These are phyloP conservation scores for Aspergillus ochraceoroseus DNA, from an alignment of 2,329 filamentous ascomycete genomes.

Conservation along the genomic window DNA sequence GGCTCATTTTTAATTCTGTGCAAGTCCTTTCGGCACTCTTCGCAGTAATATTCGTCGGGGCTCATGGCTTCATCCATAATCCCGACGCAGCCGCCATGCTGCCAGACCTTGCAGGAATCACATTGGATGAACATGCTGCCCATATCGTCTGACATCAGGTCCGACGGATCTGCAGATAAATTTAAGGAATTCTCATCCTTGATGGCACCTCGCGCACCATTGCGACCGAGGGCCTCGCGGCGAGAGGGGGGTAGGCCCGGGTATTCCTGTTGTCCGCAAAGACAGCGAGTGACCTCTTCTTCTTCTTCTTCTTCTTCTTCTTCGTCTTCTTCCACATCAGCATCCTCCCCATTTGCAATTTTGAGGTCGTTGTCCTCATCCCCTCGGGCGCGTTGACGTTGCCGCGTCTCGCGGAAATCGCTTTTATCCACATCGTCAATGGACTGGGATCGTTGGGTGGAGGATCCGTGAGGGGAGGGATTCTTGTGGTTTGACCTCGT, in stretches of 20 bases:
- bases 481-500: slow-evolving; percentile 69
- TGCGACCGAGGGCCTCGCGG: slow-evolving; percentile 52
- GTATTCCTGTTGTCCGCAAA: slow-evolving; percentile 92
- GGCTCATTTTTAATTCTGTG: slow-evolving; percentile 75
- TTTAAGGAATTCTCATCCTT: slow-evolving; percentile 56
- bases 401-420: slow-evolving; percentile 66
- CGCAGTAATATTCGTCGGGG: slow-evolving; percentile 97
- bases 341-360: slow-evolving; percentile 45
- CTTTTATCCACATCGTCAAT: slow-evolving; percentile 54
- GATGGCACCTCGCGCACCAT: slow-evolving; percentile 48
- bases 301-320: slow-evolving; percentile 72
- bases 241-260: slow-evolving; percentile 67
- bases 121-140: slow-evolving; percentile 97
- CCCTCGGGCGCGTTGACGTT: slow-evolving; percentile 69
- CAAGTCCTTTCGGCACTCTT: slow-evolving; percentile 85
- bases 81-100: slow-evolving; percentile 94
- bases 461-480: slow-evolving; percentile 68
- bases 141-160: slow-evolving; percentile 69
- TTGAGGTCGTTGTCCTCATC: slow-evolving; percentile 58
- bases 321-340: slow-evolving; percentile 59
- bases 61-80: slow-evolving; percentile 91
- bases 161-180: slow-evolving; percentile 56
- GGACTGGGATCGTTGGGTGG: slow-evolving; percentile 53
- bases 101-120: slow-evolving; percentile 97
- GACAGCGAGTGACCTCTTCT: slow-evolving; percentile 90